A percentile compares a stretch with the other conserved stretches of the same genome.
These are phyloP conservation scores for Helotiales sp. DNA, from an alignment of 2,329 filamentous ascomycete species.

Conservation along the genomic window DNA sequence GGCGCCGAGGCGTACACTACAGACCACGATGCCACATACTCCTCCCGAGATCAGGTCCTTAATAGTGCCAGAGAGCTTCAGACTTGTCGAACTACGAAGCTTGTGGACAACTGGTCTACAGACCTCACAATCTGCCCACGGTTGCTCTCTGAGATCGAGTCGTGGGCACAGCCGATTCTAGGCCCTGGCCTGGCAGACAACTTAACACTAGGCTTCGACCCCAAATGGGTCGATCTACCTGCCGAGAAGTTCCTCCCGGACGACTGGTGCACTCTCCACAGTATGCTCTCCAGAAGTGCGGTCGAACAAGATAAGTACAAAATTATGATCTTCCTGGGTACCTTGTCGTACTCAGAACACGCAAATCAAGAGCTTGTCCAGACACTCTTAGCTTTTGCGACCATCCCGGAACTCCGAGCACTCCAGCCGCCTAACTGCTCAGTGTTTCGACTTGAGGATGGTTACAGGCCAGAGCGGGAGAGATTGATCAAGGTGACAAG, in stretches of 20 bases:
- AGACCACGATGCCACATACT: conserved; percentile 43
- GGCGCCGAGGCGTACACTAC: conserved; percentile 46
- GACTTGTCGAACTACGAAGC: conserved; percentile 25
- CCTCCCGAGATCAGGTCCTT: conserved; percentile 38
- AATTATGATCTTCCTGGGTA: conserved; percentile 41
- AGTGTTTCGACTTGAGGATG: conserved; percentile 12
- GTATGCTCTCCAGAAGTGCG: conserved; percentile 22
- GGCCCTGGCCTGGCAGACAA: conserved; percentile 9
- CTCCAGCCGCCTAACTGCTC: background rate
- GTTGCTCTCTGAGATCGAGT: conserved; percentile 33
- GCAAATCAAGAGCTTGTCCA: conserved; percentile 37
- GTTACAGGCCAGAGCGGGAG: conserved; percentile 12
- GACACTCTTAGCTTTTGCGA: conserved; percentile 43
- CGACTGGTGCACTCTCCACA: conserved; percentile 35
- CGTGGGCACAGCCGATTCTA: conserved; percentile 23
- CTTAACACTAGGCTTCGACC: background rate
- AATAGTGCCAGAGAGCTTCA: conserved; percentile 17
- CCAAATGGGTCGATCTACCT: conserved; percentile 25
- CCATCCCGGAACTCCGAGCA: conserved; percentile 27
- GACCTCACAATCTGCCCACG: conserved; percentile 10
- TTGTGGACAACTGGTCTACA: conserved; percentile 30
- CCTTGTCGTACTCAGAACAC: conserved; percentile 36
- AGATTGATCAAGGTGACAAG: background rate
- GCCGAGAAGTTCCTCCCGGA: conserved; percentile 23
- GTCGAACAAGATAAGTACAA: conserved; percentile 34